Base-by-base conservation (phyloP, 768 basidiomycete species). In the Lactarius evosmus region DNA sequence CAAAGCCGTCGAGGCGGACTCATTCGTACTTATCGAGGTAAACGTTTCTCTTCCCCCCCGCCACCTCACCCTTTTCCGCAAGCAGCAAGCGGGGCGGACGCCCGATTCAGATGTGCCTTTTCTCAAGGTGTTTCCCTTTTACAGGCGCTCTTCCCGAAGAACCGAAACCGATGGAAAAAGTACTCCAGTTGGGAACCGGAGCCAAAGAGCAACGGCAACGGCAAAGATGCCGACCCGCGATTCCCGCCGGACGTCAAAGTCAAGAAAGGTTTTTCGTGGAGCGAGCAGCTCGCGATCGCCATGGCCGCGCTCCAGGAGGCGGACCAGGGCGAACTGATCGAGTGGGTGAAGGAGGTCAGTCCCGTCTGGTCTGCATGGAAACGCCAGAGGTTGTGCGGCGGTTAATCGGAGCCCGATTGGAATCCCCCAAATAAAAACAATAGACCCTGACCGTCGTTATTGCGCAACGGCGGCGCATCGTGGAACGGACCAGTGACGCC, bases 1-100 rank as follows among this genome's bases (percentile, higher is more conserved):
- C 85, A 98, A 97, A 74, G 84, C 87, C 7, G 80, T 94, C 54
- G 82, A 84, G 58, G 86, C 92, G 67, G 89, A 97, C 66, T 81
- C 91, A 0, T 91, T 98, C 77, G 79, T 98, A 53, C 83, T 93
- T 64, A 82, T 98, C 65, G 94, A 98, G 82, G 95, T 95, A 70
- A 69, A 63, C 51, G 4, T 78, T 75, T 69, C 68, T 65, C 74
- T 70, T 65, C 71, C 46, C 71, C 70, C 70, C 66, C 66, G 44
- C 62, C 44, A 7, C 36, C 36, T 38, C 14, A 7, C 14, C 36
- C 5, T 49, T 32, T 16, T 17, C 51, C 29, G 16, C 29, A 49
- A 49, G 4, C 30, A 29, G 3, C 27, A 17, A 14, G 22, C 17
- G 44, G 41, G 19, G 22, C 41, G 27, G 29, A 58, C 27, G 32